Percentiles rank a stretch among this genome's conserved stretches.
These are phyloP conservation scores for Adansonia gregorii DNA, from an alignment of 441 rosid genomes.

Conservation along the genomic window DNA sequence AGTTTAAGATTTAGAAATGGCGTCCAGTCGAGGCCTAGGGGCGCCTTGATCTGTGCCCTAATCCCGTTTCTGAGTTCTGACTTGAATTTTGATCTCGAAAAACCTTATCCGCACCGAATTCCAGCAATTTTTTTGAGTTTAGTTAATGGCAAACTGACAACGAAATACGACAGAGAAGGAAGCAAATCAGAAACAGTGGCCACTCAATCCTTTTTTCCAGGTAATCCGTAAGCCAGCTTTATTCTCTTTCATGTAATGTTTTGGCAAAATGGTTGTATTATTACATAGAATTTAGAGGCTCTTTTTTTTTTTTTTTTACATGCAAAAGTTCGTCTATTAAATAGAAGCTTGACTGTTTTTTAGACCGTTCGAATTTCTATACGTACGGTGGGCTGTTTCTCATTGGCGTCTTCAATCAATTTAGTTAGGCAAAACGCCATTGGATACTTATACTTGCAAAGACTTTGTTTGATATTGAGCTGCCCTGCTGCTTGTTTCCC, in stretches of 20 bases:
- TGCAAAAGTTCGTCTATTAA: background rate
- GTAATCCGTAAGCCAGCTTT: background rate
- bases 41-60: background rate
- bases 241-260: background rate
- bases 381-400: slow-evolving; percentile 4
- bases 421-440: background rate
- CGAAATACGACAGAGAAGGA: slow-evolving; percentile 3
- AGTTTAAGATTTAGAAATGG: background rate
- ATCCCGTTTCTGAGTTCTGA: background rate
- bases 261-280: background rate
- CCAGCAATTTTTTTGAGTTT: background rate
- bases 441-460: background rate
- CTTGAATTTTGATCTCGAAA: background rate
- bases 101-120: background rate
- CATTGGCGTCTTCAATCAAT: background rate
- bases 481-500: slow-evolving; percentile 11
- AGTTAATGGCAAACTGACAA: slow-evolving; percentile 4
- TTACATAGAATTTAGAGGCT: background rate
- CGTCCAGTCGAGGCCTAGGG: no score
- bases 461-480: background rate
- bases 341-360: background rate
- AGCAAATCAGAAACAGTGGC: background rate
- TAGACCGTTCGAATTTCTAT: background rate
- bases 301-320: background rate
- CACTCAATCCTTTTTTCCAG: background rate